Conservation (phyloP, 1,139 yeast species). For the Taphrina pruni region DNA sequence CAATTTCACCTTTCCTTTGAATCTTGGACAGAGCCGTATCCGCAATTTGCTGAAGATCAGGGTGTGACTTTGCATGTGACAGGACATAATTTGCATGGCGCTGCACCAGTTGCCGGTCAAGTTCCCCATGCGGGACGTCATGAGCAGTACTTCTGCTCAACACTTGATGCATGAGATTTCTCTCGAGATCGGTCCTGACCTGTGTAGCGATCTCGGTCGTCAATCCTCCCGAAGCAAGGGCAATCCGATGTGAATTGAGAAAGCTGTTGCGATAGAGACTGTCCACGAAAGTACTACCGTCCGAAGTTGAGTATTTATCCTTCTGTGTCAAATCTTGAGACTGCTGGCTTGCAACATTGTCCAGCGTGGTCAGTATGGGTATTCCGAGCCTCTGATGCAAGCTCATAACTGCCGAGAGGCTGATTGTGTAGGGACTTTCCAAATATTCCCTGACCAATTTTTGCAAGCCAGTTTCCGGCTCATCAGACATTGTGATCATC, state of each 20-base stretch:
- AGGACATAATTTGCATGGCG: constrained; percentile 6
- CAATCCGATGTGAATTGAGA: constrained; percentile 12
- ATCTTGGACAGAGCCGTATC: neutral
- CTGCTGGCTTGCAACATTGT: neutral
- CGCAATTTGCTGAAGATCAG: neutral
- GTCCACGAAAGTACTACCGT: neutral
- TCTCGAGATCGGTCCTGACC: constrained; percentile 1
- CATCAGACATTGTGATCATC: neutral
- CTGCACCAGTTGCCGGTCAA: neutral
- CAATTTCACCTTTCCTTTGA: neutral
- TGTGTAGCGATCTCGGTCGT: neutral
- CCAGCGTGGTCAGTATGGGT: neutral
- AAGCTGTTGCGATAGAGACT: neutral
- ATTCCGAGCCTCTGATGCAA: constrained; percentile 2
- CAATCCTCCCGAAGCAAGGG: neutral
- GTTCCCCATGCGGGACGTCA: neutral
- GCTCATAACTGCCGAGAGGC: neutral
- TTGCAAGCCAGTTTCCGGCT: neutral
- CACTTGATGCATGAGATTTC: neutral
- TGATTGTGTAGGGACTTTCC: constrained; percentile 8
- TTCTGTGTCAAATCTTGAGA: neutral
- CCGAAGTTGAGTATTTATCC: neutral
- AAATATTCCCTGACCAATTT: neutral
- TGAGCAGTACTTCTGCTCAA: neutral
- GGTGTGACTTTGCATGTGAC: neutral